These are phyloP conservation scores for Dendrothele bispora DNA, from an alignment of 768 basidiomycete genomes.

Conservation along the genomic window DNA sequence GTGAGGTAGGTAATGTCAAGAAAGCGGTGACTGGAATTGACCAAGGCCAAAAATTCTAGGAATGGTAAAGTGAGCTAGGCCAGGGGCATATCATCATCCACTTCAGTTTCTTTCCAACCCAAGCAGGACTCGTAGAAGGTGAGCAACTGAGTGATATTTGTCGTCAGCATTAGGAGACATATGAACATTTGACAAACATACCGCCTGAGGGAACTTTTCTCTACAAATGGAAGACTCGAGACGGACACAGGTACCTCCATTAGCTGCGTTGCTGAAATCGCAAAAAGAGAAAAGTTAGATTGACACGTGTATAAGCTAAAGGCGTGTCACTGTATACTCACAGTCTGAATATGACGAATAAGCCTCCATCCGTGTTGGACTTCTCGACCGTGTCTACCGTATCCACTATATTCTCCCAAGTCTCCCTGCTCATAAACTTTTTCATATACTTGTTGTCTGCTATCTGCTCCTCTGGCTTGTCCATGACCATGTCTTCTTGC, in stretches of 20 bases:
- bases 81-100: not conserved
- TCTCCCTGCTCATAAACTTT: conserved; percentile 46
- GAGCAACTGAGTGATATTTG: not conserved
- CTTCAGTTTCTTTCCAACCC: conserved; percentile 3
- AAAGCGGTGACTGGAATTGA: not conserved
- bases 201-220: conserved; percentile 7
- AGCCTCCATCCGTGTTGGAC: conserved; percentile 35
- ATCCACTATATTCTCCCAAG: conserved; percentile 68
- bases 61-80: not conserved
- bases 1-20: too few species aligned
- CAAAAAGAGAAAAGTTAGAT: too few species aligned
- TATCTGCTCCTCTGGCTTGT: conserved; percentile 19
- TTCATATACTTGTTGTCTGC: conserved; percentile 50
- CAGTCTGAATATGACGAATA: conserved; percentile 73
- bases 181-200: not conserved
- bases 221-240: conserved; percentile 1
- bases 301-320: too few species aligned
- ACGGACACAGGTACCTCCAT: conserved; percentile 1
- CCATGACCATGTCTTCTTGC: conserved; percentile 19
- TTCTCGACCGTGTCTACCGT: conserved; percentile 75
- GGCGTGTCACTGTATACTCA: conserved; percentile 36
- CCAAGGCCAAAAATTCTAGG: too few species aligned
- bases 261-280: not conserved
- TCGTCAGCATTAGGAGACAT: not conserved
- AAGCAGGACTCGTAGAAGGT: not conserved